Evolutionary conservation across 768 basidiomycete species (phyloP), one percentile per base, ranked within the genome.

Genomic region (Lactarius sanguifluus): DNA sequence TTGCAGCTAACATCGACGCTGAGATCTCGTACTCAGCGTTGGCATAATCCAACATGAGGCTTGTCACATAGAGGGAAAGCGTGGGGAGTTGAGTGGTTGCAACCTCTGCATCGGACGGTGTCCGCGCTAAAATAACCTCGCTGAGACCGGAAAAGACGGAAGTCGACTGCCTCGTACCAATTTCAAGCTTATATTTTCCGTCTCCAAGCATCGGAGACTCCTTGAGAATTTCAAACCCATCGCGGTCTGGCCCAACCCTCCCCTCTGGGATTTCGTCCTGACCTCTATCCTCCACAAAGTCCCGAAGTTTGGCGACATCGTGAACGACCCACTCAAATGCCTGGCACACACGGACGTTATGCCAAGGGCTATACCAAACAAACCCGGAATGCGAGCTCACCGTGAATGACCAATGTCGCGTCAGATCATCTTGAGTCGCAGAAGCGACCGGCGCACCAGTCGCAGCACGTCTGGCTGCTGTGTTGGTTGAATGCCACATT

Each of bases 241-340:
- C 77, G 28, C 76, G 75, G 41, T 81, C 79, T 5, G 71, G 60
- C n/a, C 70, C 64, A 25, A 69, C 69, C 34, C 74, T 70, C 15
- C 71, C 74, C 13, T 78, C 76, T 15, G 74, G 74, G 28, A 70
- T 70, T 2, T 75, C 72, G 36, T 61, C 23, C 32, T 40, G 18
- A 15, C 12, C 55, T 58, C 59, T n/a, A 71, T 71, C 71, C 12
- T 90, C 88, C 3, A 91, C 79, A 67, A 81, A 83, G 62, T 87
- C 81, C 45, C 81, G 79, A 50, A 91, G 76, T 64, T 82, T 84
- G 59, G 79, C 77, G 7, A 88, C 81, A 70, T 87, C 81, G 34
- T 81, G 80, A 28, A 91, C 81, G 10, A 80, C 77, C 89, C 89
- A 91, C 74, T 92, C 89, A 71, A 91, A 88, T 0, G 87, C 87